These are phyloP conservation scores for Orobanche coerulescens DNA, from an alignment of 257 asterid species.

Conservation along the genomic window DNA sequence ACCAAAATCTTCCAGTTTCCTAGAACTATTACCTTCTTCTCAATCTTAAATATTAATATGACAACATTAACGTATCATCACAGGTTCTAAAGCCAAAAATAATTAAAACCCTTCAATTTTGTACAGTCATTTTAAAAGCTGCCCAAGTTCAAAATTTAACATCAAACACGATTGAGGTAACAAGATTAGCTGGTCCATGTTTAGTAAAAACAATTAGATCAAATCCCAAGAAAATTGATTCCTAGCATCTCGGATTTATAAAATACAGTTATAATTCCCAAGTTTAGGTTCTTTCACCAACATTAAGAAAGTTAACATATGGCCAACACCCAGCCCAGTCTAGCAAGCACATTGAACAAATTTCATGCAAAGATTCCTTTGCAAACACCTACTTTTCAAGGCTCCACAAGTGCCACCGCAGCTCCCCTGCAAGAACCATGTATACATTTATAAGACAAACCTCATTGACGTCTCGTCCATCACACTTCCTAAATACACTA, in stretches of 20 bases:
- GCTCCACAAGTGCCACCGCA: constrained; percentile 86
- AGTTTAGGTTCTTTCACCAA: neutral
- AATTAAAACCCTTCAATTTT: neutral
- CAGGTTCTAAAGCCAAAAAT: neutral
- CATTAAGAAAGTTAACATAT: constrained; percentile 14
- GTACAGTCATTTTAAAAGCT: neutral
- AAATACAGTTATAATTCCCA: constrained; percentile 18
- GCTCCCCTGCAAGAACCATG: constrained; percentile 98
- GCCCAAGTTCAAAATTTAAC: neutral
- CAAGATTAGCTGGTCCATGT: neutral
- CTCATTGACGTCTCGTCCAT: constrained; percentile 58
- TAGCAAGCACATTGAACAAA: constrained; percentile 33
- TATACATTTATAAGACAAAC: constrained; percentile 86
- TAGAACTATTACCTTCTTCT: neutral
- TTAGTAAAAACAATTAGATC: constrained; percentile 10
- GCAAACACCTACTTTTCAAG: constrained; percentile 97
- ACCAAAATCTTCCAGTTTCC: neutral
- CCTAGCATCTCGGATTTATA: constrained; percentile 16
- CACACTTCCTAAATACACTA: constrained; percentile 48
- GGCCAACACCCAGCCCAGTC: constrained; percentile 48
- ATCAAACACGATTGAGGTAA: neutral
- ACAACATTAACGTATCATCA: neutral
- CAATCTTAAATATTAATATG: neutral
- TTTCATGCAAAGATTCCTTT: constrained; percentile 66
- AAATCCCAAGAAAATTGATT: constrained; percentile 19